phyloP scores from a whole-genome alignment of 441 rosid genomes.

The Geranium incanum region DNA sequence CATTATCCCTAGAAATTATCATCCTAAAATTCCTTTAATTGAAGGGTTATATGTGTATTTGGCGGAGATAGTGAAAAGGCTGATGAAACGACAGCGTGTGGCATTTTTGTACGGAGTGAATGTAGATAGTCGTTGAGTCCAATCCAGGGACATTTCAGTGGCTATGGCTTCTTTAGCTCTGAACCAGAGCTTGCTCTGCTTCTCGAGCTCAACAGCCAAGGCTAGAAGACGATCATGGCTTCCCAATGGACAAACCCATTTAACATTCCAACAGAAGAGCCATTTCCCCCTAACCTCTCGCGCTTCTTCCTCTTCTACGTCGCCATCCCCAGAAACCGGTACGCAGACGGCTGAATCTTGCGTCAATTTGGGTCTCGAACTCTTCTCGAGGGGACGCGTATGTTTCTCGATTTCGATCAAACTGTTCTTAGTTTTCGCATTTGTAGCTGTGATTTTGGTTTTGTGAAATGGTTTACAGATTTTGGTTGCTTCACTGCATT shows the following conservation, averaged over 20 bases:
- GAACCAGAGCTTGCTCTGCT: slow-evolving; percentile 21
- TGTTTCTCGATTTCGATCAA: background rate
- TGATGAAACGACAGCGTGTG: background rate
- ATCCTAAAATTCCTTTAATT: no score
- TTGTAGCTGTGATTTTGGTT: background rate
- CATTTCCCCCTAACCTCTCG: slow-evolving; percentile 30
- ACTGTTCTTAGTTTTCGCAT: background rate
- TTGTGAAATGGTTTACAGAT: background rate
- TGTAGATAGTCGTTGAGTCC: background rate
- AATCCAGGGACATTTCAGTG: slow-evolving; percentile 11
- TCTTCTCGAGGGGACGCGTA: slow-evolving; percentile 82
- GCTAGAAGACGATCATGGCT: slow-evolving; percentile 12
- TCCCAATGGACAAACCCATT: background rate
- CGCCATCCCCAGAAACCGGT: slow-evolving; percentile 41
- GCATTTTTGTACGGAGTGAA: background rate
- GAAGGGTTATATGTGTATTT: no score
- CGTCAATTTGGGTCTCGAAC: slow-evolving; percentile 70
- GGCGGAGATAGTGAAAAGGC: background rate
- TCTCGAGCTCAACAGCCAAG: slow-evolving; percentile 12
- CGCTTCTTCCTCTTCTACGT: slow-evolving; percentile 41
- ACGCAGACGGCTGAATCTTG: slow-evolving; percentile 70
- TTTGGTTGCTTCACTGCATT: background rate
- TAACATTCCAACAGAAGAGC: slow-evolving; percentile 23
- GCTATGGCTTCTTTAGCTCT: slow-evolving; percentile 22
- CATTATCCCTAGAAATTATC: background rate